A percentile compares a stretch with the other conserved stretches of the same genome.
phyloP scores from a whole-genome alignment of 345 rosid species.

The Camelina sativa region DNA sequence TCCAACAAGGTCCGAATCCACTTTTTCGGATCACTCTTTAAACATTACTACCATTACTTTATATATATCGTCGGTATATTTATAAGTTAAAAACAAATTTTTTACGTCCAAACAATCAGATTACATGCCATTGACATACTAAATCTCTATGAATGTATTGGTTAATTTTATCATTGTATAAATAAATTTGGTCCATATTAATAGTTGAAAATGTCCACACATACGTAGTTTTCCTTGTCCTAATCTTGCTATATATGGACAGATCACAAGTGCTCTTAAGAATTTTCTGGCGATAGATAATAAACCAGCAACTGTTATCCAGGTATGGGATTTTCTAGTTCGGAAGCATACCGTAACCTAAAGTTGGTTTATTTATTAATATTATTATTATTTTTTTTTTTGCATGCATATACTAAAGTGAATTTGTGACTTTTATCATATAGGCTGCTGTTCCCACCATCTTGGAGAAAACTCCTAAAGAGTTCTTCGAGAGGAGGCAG shows the following conservation, averaged over 20 bases:
- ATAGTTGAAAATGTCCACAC: too few relatives aligned
- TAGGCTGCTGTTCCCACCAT: conserved; percentile 74
- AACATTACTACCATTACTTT: neutral
- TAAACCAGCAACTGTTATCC: conserved; percentile 56
- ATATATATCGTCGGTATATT: too few relatives aligned
- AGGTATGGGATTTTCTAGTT: conserved; percentile 5
- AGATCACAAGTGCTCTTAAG: conserved; percentile 51
- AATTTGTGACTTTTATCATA: neutral
- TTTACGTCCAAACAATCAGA: too few relatives aligned
- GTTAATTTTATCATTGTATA: too few relatives aligned
- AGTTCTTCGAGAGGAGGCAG: conserved; percentile 52
- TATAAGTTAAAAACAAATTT: too few relatives aligned
- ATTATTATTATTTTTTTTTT: too few relatives aligned
- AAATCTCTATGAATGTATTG: too few relatives aligned
- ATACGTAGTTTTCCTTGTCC: neutral
- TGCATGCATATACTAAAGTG: too few relatives aligned
- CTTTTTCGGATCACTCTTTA: neutral
- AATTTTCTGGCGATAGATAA: conserved; percentile 43
- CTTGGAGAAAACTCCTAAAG: conserved; percentile 58
- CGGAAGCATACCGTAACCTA: neutral
- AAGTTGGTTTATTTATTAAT: too few relatives aligned
- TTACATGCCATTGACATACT: too few relatives aligned
- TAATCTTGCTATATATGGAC: conserved; percentile 14
- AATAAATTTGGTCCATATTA: too few relatives aligned
- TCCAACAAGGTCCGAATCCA: conserved; percentile 45